phyloP scores from a whole-genome alignment of 2,329 filamentous ascomycete genomes.

The Colletotrichum sidae region DNA sequence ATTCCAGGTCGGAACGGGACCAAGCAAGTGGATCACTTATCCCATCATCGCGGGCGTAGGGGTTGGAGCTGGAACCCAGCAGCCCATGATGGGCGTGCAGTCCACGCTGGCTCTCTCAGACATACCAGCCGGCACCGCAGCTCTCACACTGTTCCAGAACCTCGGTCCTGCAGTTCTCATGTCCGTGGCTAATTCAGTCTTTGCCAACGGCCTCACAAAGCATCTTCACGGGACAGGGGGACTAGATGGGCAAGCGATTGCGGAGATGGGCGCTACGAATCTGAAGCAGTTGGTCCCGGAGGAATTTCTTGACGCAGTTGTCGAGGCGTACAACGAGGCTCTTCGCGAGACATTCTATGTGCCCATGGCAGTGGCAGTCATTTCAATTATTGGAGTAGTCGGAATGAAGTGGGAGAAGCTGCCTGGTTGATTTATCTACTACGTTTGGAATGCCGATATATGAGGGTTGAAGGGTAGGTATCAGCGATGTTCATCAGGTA shows the following conservation, averaged over 20 bases:
- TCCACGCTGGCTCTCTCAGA: constrained; percentile 38
- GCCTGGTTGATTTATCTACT: constrained; percentile 2
- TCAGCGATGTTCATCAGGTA: too few species aligned
- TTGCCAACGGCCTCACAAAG: constrained; percentile 37
- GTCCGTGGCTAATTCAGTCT: constrained; percentile 32
- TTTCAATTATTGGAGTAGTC: constrained; percentile 22
- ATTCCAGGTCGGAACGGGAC: constrained; percentile 8
- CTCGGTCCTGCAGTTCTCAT: constrained; percentile 33
- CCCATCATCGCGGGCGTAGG: constrained; percentile 43
- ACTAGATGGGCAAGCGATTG: constrained; percentile 42
- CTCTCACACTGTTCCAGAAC: constrained; percentile 32
- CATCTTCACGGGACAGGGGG: constrained; percentile 45
- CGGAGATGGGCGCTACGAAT: constrained; percentile 63
- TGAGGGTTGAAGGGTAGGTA: too few species aligned
- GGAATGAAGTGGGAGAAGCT: constrained; percentile 34
- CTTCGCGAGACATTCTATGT: constrained; percentile 73
- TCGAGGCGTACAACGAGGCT: constrained; percentile 71
- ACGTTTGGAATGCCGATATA: too few species aligned
- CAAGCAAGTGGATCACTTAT: constrained; percentile 40
- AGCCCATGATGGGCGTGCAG: constrained; percentile 43
- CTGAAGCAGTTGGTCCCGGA: constrained; percentile 62
- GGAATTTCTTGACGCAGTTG: constrained; percentile 62
- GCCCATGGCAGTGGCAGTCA: constrained; percentile 54
- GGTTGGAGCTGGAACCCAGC: constrained; percentile 43
- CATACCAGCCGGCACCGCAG: constrained; percentile 31